Conservation (phyloP, 2,329 filamentous ascomycete species). For the Blastomyces percursus region DNA sequence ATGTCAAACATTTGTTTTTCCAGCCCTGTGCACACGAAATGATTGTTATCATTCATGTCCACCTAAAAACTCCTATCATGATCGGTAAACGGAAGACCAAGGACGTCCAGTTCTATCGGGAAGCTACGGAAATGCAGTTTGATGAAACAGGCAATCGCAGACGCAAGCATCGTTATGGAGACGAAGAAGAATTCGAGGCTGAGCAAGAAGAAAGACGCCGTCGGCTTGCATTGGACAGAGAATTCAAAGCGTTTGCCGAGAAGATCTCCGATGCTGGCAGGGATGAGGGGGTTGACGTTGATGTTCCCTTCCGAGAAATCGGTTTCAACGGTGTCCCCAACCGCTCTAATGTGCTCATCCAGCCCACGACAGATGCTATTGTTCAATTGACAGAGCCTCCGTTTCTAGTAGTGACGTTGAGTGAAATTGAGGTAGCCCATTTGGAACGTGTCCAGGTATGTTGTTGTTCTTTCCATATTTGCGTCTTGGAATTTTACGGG, state of each 20-base stretch:
- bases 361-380: constrained; percentile 91
- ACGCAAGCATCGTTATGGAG: constrained; percentile 92
- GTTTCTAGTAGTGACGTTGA: constrained; percentile 89
- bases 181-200: constrained; percentile 97
- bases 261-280: constrained; percentile 95
- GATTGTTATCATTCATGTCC: constrained; percentile 96
- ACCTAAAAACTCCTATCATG: constrained; percentile 95
- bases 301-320: constrained; percentile 92
- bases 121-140: constrained; percentile 97
- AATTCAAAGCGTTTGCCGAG: constrained; percentile 93
- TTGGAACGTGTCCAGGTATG: constrained; percentile 69
- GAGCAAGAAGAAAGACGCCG: constrained; percentile 93
- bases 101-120: constrained; percentile 95
- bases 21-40: constrained; percentile 93
- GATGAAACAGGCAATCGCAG: constrained; percentile 98
- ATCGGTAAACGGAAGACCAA: constrained; percentile 99
- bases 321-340: constrained; percentile 95
- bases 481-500: constrained; percentile 14
- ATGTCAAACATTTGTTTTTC: constrained; percentile 98
- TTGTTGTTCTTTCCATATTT: constrained; percentile 11
- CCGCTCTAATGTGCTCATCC: constrained; percentile 88
- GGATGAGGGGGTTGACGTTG: constrained; percentile 80
- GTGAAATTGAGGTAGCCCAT: constrained; percentile 93
- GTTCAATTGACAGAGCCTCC: constrained; percentile 96
- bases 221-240: constrained; percentile 80